Evolutionary conservation across 768 basidiomycete genomes (phyloP).

Genomic region (Paxillus rubicundulus): DNA sequence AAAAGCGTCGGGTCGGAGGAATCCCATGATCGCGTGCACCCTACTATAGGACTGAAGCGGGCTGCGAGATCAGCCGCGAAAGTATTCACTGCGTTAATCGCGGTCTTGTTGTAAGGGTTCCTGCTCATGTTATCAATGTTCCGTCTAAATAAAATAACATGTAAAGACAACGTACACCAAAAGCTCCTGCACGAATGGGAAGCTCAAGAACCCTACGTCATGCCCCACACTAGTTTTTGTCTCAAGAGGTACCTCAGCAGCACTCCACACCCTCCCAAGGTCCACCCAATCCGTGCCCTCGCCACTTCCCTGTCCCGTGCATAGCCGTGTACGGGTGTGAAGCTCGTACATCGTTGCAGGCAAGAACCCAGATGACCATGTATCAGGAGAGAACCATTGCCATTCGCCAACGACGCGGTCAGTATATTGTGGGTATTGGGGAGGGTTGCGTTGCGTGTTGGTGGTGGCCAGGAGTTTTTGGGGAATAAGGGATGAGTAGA

Average conservation of each 20-base stretch:
- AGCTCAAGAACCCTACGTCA: slow-evolving; percentile 71
- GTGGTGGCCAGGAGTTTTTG: slow-evolving; percentile 60
- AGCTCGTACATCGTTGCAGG: slow-evolving; percentile 59
- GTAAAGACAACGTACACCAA: slow-evolving; percentile 42
- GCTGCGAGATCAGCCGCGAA: slow-evolving; percentile 57
- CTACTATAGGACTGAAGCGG: slow-evolving; percentile 57
- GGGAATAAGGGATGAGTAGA: slow-evolving; percentile 58
- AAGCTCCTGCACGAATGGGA: slow-evolving; percentile 64
- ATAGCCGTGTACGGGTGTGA: slow-evolving; percentile 50
- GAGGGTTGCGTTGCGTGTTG: slow-evolving; percentile 40
- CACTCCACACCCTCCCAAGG: slow-evolving; percentile 50
- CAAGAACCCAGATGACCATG: slow-evolving; percentile 71
- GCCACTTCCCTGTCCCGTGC: slow-evolving; percentile 39
- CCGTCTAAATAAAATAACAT: not conserved
- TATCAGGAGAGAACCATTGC: slow-evolving; percentile 51
- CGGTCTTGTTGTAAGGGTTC: slow-evolving; percentile 56
- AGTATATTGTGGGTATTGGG: slow-evolving; percentile 62
- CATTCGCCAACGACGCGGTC: slow-evolving; percentile 46
- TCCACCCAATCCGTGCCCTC: slow-evolving; percentile 53
- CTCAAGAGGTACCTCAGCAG: slow-evolving; percentile 50
- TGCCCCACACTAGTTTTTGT: slow-evolving; percentile 51
- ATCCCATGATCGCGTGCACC: slow-evolving; percentile 72
- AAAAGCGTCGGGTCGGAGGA: slow-evolving; percentile 57
- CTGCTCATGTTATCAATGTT: slow-evolving; percentile 30
- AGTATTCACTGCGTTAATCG: slow-evolving; percentile 50